A percentile compares a stretch with the other conserved stretches of the same genome.
Conservation (phyloP, 176 grass and related monocot species). For the Triticum turgidum region DNA sequence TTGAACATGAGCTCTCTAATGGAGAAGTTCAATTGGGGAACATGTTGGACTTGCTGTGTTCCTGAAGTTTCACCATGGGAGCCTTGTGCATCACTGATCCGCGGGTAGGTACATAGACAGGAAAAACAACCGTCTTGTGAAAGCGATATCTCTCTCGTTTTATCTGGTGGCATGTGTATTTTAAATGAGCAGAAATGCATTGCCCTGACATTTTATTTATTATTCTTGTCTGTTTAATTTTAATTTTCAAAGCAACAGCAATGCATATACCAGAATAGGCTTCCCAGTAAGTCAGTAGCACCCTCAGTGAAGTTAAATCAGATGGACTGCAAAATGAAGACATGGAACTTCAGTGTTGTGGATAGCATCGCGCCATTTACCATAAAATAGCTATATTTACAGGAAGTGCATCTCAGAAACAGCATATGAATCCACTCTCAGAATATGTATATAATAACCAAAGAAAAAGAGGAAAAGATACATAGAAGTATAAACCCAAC, state of each 20-base stretch:
- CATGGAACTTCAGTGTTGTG: not conserved
- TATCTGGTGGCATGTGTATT: not conserved
- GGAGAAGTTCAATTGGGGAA: constrained; percentile 6
- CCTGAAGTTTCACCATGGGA: constrained; percentile 21
- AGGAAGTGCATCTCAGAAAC: not conserved
- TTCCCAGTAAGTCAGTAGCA: not conserved
- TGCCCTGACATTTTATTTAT: not conserved
- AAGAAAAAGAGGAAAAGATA: not conserved
- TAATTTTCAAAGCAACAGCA: not conserved
- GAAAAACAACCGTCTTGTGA: not conserved
- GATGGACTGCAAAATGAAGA: not conserved
- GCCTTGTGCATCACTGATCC: not conserved
- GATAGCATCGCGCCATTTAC: not conserved
- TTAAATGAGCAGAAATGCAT: not conserved
- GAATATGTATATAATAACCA: no score
- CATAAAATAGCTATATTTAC: not conserved
- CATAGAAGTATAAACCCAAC: not conserved
- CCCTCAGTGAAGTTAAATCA: not conserved
- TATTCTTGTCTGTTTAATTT: not conserved
- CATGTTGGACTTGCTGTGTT: not conserved
- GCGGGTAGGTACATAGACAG: not conserved
- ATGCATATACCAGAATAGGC: not conserved
- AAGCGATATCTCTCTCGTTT: not conserved
- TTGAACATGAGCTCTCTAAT: constrained; percentile 13
- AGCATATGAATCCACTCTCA: not conserved